Evolutionary conservation across 2,329 filamentous ascomycete genomes (phyloP).

Genomic region (Apiospora saccharicola): DNA sequence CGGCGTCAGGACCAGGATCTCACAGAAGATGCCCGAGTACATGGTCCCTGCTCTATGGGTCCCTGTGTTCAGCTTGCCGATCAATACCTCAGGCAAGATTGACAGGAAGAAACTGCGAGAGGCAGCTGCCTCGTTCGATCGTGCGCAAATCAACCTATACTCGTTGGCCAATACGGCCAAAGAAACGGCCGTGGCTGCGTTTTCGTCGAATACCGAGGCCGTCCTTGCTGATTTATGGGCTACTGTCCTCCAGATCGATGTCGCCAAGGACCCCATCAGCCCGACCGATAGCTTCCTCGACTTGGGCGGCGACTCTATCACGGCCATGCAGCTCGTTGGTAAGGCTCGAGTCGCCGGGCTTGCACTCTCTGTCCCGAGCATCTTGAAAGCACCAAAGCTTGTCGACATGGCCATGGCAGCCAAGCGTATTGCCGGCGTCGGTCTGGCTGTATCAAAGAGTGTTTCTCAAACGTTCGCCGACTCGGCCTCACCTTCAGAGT

Average conservation of each 20-base stretch:
- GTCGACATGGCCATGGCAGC: constrained; percentile 22
- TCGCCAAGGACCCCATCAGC: neutral
- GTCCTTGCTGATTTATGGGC: neutral
- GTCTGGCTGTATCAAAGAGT: constrained; percentile 1
- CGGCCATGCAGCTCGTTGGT: constrained; percentile 6
- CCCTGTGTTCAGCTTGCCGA: constrained; percentile 11
- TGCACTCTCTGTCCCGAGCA: constrained; percentile 46
- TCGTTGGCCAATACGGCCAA: neutral
- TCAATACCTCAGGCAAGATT: constrained; percentile 14
- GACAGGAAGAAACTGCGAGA: constrained; percentile 6
- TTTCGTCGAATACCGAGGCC: neutral
- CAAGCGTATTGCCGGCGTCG: constrained; percentile 20
- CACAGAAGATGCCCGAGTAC: constrained; percentile 24
- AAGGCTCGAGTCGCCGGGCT: constrained; percentile 44
- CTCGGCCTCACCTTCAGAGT: neutral
- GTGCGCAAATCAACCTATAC: neutral
- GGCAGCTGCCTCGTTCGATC: neutral
- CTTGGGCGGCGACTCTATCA: constrained; percentile 6
- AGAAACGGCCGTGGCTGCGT: neutral
- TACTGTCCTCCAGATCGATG: neutral
- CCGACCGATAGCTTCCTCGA: constrained; percentile 5
- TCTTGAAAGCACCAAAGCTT: constrained; percentile 35
- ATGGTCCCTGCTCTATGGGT: constrained; percentile 26
- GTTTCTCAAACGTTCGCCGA: neutral
- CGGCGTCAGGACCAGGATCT: neutral